Evolutionary conservation across 2,329 filamentous ascomycete genomes (phyloP), one percentile per base, ranked within the genome.

Genomic region (Corniculantispora saksenae): DNA sequence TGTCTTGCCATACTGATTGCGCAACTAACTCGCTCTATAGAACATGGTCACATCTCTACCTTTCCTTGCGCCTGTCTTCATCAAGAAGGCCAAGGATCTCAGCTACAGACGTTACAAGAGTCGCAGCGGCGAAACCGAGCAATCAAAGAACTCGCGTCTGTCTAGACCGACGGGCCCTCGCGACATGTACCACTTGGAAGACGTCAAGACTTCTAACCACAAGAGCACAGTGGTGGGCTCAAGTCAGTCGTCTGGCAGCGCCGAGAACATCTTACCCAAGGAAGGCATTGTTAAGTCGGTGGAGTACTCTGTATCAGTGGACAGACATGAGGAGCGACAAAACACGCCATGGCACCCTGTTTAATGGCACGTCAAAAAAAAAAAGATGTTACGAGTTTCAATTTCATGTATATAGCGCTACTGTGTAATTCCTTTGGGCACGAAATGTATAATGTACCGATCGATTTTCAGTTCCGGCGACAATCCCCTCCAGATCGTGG

Each of bases 21-120:
- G 15, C 35, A 19, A 54, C 29, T 58, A 53, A 58, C 23, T 51
- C 43, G 47, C 8, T 27, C 13, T 40, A 0, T 61, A 82, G 80
- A 82, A 82, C 68, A 78, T 82, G 69, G 80, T 82, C 6, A 82
- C 80, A 0, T 81, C 79, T 1, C 74, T 82, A 1, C 80, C 80
- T 0, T 82, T 82, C 71, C 73, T 82, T 0, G 79, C 80, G 0
- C 80, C 80, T 0, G 74, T 81, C 5, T 81, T 77, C 67, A 67
- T 82, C 47, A 76, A 72, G 27, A 81, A 80, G 66, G 80, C 79
- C 17, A 79, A 73, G 54, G 71, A 78, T 38, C 81, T 81, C 67
- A 75, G 76, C 23, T 77, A 71, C 64, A 80, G 79, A 60, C 73
- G 74, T 48, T 76, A 76, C 0, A 72, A 71, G 56, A 69, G 68